Conservation (phyloP, 768 basidiomycete genomes). For the Exsudoporus frostii region DNA sequence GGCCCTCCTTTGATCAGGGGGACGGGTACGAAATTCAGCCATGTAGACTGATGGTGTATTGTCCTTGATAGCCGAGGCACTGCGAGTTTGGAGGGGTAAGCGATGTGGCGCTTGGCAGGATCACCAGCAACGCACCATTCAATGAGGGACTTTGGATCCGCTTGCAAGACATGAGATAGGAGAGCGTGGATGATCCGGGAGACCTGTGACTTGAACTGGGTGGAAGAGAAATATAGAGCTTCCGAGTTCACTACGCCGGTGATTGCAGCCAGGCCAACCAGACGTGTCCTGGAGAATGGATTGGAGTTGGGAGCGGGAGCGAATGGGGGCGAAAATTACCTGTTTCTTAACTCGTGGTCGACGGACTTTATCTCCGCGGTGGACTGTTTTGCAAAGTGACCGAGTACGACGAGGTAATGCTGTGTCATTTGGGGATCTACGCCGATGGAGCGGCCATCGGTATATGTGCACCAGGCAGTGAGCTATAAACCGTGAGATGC, state of each 20-base stretch:
- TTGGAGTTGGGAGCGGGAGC: background rate
- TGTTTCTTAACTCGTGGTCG: conserved; percentile 72
- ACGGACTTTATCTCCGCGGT: conserved; percentile 41
- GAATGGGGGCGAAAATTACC: conserved; percentile 41
- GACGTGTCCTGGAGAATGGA: conserved; percentile 55
- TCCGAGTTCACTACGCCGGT: conserved; percentile 81
- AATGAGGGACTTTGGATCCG: conserved; percentile 55
- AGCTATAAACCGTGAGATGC: conserved; percentile 48
- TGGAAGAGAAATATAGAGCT: conserved; percentile 69
- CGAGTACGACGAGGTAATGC: conserved; percentile 67
- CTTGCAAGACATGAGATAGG: conserved; percentile 62
- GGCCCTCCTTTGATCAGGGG: conserved; percentile 76
- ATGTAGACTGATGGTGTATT: conserved; percentile 75
- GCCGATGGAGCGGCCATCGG: conserved; percentile 80
- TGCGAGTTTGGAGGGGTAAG: conserved; percentile 24
- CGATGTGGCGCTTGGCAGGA: too few relatives aligned
- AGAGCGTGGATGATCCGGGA: conserved; percentile 69
- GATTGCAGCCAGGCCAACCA: conserved; percentile 84
- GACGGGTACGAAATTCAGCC: conserved; percentile 79
- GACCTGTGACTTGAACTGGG: conserved; percentile 72
- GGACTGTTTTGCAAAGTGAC: conserved; percentile 62
- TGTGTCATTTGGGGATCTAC: conserved; percentile 67
- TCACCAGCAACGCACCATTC: conserved; percentile 51
- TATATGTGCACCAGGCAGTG: conserved; percentile 89
- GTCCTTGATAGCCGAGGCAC: conserved; percentile 61